Conservation (phyloP, 169 alveolate genomes). For the Plasmodium ovale region DNA sequence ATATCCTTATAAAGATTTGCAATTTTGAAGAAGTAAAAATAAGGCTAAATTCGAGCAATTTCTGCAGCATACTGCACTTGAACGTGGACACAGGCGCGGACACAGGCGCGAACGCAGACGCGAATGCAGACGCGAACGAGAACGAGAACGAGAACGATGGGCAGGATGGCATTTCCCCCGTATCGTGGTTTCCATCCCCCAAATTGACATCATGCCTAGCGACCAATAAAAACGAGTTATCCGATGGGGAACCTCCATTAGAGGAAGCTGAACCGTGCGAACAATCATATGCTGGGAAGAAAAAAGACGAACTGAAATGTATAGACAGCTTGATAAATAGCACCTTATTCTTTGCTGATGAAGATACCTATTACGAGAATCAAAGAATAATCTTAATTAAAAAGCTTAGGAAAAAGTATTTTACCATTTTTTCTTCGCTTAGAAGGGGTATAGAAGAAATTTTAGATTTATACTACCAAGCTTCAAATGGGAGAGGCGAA, state of each 20-base stretch:
- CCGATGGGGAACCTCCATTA: background rate
- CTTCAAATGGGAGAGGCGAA: background rate
- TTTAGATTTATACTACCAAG: conserved; percentile 24
- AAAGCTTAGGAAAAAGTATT: conserved; percentile 24
- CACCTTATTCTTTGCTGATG: conserved; percentile 11
- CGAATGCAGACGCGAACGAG: background rate
- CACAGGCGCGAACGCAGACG: too few species aligned
- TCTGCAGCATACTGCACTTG: conserved; percentile 32
- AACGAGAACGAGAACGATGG: background rate
- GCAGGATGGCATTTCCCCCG: background rate
- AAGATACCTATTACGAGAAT: conserved; percentile 21
- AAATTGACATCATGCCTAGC: background rate
- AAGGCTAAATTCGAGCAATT: conserved; percentile 10
- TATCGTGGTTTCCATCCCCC: too few species aligned
- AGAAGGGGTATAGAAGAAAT: conserved; percentile 37
- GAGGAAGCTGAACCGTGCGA: background rate
- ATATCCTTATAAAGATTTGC: conserved; percentile 54
- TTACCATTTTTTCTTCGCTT: conserved; percentile 17
- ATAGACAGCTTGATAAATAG: conserved; percentile 38
- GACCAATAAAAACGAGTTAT: background rate
- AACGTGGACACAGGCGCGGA: too few species aligned
- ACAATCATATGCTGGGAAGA: background rate
- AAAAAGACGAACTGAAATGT: conserved; percentile 2
- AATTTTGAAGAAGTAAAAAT: conserved; percentile 67
- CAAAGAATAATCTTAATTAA: conserved; percentile 14